phyloP scores from a whole-genome alignment of 169 alveolate genomes.

The Cardiosporidium cionae region DNA sequence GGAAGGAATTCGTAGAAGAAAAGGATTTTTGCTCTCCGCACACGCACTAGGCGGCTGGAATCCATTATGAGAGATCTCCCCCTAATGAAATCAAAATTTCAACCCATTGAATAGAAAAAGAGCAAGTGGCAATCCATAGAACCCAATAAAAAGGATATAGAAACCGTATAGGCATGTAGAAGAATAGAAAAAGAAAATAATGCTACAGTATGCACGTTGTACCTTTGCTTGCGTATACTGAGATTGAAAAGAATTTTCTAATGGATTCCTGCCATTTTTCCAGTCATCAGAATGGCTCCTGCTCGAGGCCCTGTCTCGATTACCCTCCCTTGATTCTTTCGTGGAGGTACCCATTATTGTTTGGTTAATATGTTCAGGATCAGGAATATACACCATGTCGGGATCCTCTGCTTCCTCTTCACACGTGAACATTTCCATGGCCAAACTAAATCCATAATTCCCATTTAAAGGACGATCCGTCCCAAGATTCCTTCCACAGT shows the following conservation, averaged over 20 bases:
- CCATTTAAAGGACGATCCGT: background rate
- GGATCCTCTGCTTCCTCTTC: constrained; percentile 8
- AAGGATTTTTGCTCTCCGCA: too few species aligned
- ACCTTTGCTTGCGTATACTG: background rate
- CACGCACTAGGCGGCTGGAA: background rate
- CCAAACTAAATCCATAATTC: constrained; percentile 5
- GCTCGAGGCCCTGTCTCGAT: background rate
- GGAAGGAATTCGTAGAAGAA: background rate
- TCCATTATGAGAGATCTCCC: background rate
- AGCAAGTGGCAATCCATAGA: background rate
- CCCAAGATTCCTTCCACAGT: background rate
- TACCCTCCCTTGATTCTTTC: background rate
- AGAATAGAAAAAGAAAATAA: background rate
- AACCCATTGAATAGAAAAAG: background rate
- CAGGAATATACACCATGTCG: constrained; percentile 9
- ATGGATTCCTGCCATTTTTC: background rate
- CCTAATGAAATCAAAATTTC: background rate
- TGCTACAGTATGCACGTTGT: background rate
- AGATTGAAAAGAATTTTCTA: background rate
- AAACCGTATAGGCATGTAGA: background rate
- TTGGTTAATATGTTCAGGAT: constrained; percentile 13
- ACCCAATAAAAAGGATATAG: background rate
- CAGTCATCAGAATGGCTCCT: background rate
- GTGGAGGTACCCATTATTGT: background rate
- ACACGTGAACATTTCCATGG: constrained; percentile 7